A percentile compares a stretch with the other conserved stretches of the same genome.
These are phyloP conservation scores for Cryptosporidium andersoni DNA, from an alignment of 169 alveolate species.

Conservation along the genomic window DNA sequence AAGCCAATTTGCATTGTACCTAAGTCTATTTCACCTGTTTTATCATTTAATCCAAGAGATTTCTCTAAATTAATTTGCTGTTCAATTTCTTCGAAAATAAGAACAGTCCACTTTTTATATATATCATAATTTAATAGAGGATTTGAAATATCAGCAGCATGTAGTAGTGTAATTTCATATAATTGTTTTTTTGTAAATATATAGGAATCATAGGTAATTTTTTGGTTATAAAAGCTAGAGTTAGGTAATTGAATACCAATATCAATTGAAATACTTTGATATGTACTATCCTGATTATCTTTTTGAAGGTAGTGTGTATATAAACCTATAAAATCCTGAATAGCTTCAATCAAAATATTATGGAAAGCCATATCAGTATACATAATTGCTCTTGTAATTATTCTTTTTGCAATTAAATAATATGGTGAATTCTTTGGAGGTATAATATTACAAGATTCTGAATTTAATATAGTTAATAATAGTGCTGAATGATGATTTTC, in stretches of 20 bases:
- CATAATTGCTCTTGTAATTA: slow-evolving; percentile 31
- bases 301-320: not conserved
- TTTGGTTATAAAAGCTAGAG: no score
- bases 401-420: not conserved
- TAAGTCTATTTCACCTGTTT: not conserved
- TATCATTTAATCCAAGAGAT: not conserved
- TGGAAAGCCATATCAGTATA: slow-evolving; percentile 53
- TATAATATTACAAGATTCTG: slow-evolving; percentile 27
- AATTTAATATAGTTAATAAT: slow-evolving; percentile 18
- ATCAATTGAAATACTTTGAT: not conserved
- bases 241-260: not conserved
- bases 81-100: slow-evolving; percentile 27
- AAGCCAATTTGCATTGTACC: slow-evolving; percentile 1
- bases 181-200: not conserved
- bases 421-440: slow-evolving; percentile 23
- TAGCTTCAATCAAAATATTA: not conserved
- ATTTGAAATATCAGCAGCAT: slow-evolving; percentile 59
- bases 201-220: no score
- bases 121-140: slow-evolving; percentile 38
- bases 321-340: not conserved
- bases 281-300: not conserved
- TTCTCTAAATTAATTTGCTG: slow-evolving; percentile 10
- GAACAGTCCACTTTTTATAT: slow-evolving; percentile 33
- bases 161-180: slow-evolving; percentile 11
- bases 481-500: slow-evolving; percentile 64